These are phyloP conservation scores for Anthostomella pinea DNA, from an alignment of 2,329 filamentous ascomycete genomes.

Conservation along the genomic window DNA sequence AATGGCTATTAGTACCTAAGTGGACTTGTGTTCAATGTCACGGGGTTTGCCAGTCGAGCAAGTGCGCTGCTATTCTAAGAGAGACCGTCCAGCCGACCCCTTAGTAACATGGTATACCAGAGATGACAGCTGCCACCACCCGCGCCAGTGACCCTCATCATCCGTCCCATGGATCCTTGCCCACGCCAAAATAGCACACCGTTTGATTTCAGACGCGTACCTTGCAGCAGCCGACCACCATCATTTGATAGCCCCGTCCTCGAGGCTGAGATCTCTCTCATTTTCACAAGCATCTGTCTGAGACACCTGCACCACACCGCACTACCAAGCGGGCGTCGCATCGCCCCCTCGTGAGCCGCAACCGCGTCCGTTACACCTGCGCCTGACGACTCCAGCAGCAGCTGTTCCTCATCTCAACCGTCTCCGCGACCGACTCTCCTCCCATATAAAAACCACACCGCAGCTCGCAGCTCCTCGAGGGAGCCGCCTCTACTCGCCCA, in stretches of 20 bases:
- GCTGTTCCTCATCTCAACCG: constrained; percentile 10
- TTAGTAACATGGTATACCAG: background rate
- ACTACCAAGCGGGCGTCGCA: constrained; percentile 28
- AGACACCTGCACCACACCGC: constrained; percentile 24
- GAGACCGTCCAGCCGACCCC: background rate
- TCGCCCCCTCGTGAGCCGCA: constrained; percentile 28
- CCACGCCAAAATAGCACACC: no score
- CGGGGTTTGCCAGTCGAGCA: constrained; percentile 5
- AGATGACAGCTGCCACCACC: constrained; percentile 10
- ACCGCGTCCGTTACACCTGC: constrained; percentile 20
- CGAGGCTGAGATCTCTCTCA: constrained; percentile 21
- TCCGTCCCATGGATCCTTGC: no score
- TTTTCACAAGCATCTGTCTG: constrained; percentile 10
- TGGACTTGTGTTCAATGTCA: constrained; percentile 6
- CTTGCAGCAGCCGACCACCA: background rate
- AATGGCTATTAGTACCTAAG: background rate
- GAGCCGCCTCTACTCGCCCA: constrained; percentile 31
- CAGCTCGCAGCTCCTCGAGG: constrained; percentile 13
- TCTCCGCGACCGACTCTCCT: constrained; percentile 5
- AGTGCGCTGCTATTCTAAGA: constrained; percentile 2
- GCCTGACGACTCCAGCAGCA: constrained; percentile 20
- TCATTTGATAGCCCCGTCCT: constrained; percentile 1
- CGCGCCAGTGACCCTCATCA: no score
- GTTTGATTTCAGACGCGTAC: background rate
- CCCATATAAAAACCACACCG: constrained; percentile 20